Evolutionary conservation across 2,329 filamentous ascomycete species (phyloP).

Genomic region (Calonectria pauciramosa): DNA sequence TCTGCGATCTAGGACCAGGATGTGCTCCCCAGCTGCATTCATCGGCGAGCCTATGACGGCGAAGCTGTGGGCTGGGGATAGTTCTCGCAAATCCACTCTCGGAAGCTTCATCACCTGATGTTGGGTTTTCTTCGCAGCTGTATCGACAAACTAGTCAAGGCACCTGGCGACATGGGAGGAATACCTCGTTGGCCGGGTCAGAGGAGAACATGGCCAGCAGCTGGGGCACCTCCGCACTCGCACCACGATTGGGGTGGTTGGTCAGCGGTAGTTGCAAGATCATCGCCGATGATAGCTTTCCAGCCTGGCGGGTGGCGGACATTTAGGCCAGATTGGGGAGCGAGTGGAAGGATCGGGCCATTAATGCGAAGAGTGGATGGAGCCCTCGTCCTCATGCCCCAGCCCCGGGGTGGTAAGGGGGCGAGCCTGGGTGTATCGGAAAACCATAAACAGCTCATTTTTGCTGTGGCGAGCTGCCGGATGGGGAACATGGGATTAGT

Average conservation of each 20-base stretch:
- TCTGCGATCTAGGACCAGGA: constrained; percentile 32
- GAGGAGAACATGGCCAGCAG: constrained; percentile 23
- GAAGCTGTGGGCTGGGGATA: constrained; percentile 4
- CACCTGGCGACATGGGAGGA: constrained; percentile 27
- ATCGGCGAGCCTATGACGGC: constrained; percentile 12
- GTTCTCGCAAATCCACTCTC: constrained; percentile 18
- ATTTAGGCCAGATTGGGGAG: constrained; percentile 13
- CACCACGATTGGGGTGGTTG: constrained; percentile 18
- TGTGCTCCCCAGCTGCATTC: constrained; percentile 21
- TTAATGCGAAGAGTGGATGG: constrained; percentile 9
- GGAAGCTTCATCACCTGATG: constrained; percentile 34
- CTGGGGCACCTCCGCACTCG: constrained; percentile 25
- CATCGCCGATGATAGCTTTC: constrained; percentile 19
- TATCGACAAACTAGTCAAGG: constrained; percentile 24
- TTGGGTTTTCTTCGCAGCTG: constrained; percentile 27
- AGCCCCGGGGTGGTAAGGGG: background rate
- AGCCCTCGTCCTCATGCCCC: constrained; percentile 12
- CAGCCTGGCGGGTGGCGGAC: constrained; percentile 19
- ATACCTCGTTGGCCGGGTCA: constrained; percentile 24
- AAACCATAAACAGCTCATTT: constrained; percentile 20
- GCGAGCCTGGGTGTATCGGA: background rate
- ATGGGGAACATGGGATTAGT: constrained; percentile 23
- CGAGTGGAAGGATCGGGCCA: background rate
- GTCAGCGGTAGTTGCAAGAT: constrained; percentile 36
- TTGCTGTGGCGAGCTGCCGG: constrained; percentile 10